Conservation (phyloP, 73 alveolate genomes). For the Symbiodinium natans region DNA sequence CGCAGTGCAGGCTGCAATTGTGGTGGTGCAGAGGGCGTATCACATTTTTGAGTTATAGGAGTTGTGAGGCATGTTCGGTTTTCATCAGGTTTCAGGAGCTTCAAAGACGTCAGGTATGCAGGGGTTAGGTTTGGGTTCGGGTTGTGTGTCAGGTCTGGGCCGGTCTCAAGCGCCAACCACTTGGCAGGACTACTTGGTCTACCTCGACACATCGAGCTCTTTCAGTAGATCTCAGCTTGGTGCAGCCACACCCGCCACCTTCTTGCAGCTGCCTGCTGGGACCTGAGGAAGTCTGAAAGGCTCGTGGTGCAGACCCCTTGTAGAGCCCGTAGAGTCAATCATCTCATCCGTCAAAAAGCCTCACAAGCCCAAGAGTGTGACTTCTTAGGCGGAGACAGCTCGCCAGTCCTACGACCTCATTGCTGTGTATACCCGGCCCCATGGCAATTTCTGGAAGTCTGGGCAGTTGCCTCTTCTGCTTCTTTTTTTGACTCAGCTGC, state of each 20-base stretch:
- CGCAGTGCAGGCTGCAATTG: not conserved
- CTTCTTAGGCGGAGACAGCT: not conserved
- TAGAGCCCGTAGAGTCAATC: too few species aligned
- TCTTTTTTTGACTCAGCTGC: too few species aligned
- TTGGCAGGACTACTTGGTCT: conserved; percentile 8
- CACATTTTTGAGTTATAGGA: not conserved
- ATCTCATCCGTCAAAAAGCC: not conserved
- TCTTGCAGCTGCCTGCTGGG: not conserved
- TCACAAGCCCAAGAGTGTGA: too few species aligned
- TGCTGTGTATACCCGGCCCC: not conserved
- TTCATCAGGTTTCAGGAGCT: too few species aligned
- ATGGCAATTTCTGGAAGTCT: too few species aligned
- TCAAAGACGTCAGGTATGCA: too few species aligned
- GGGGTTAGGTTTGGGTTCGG: too few species aligned
- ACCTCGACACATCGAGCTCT: not conserved
- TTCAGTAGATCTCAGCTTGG: not conserved
- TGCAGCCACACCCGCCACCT: not conserved
- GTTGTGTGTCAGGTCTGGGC: too few species aligned
- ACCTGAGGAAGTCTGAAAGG: not conserved
- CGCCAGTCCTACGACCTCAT: not conserved
- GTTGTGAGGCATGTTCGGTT: conserved; percentile 6
- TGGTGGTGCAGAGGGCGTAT: not conserved
- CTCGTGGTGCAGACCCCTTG: too few species aligned
- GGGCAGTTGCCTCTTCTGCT: too few species aligned
- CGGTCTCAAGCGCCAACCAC: too few species aligned